Percentiles rank a stretch among this genome's conserved stretches.
Evolutionary conservation across 352 stramenopile genomes (phyloP).

Genomic region (Pythium utonaiense): DNA sequence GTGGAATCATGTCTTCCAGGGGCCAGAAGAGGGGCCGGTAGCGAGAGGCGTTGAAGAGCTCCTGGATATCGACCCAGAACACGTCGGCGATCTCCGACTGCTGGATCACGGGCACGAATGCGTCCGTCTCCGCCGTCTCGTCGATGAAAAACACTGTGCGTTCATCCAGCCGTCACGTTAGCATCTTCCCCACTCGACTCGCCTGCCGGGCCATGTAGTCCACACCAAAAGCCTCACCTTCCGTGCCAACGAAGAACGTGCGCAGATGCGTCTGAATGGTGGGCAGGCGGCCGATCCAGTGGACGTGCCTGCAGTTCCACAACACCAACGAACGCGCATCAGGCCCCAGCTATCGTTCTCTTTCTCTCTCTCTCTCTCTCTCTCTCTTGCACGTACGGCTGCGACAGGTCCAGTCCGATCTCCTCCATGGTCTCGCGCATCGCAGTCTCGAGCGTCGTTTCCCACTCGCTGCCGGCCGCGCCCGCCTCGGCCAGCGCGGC

Average conservation of each 20-base stretch:
- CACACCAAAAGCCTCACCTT: slow-evolving; percentile 36
- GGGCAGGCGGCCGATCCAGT: slow-evolving; percentile 61
- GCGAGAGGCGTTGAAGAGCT: slow-evolving; percentile 56
- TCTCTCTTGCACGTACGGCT: slow-evolving; percentile 33
- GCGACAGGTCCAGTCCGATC: slow-evolving; percentile 68
- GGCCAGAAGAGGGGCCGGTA: slow-evolving; percentile 59
- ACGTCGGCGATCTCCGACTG: slow-evolving; percentile 68
- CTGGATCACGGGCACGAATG: slow-evolving; percentile 52
- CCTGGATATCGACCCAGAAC: slow-evolving; percentile 81
- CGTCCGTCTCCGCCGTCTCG: slow-evolving; percentile 36
- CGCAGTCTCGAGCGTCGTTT: slow-evolving; percentile 65
- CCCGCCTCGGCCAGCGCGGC: slow-evolving; percentile 31
- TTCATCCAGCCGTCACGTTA: no score
- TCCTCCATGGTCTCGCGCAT: slow-evolving; percentile 79
- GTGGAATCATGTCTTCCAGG: slow-evolving; percentile 52
- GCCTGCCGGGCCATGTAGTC: no score
- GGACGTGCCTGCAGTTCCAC: slow-evolving; percentile 38
- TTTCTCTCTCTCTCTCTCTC: no score
- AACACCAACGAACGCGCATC: background rate
- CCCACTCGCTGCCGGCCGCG: slow-evolving; percentile 38
- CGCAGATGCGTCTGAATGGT: slow-evolving; percentile 60
- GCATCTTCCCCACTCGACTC: no score
- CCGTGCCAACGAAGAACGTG: slow-evolving; percentile 59
- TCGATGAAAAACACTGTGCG: slow-evolving; percentile 85
- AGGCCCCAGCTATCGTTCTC: no score